Conservation (phyloP, 352 stramenopile genomes). For the Halophytophthora polymorphica region DNA sequence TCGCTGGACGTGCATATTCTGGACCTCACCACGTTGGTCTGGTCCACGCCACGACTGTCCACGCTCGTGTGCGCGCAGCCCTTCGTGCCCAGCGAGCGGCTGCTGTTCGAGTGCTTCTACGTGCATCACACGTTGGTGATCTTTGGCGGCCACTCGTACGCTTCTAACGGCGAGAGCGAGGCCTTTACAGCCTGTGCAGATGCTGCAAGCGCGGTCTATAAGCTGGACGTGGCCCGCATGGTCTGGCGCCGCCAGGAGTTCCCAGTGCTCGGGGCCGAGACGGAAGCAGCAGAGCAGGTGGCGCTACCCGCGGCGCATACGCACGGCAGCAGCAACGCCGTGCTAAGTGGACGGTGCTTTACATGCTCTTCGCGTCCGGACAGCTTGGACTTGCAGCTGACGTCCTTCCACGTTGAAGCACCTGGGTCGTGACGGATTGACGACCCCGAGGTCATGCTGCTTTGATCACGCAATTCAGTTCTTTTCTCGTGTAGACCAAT, state of each 20-base stretch:
- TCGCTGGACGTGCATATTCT: conserved; percentile 46
- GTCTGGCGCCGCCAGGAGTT: conserved; percentile 60
- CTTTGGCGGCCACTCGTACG: conserved; percentile 51
- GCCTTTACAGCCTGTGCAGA: conserved; percentile 29
- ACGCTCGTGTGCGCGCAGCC: conserved; percentile 32
- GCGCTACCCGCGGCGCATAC: conserved; percentile 21
- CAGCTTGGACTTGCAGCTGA: conserved; percentile 33
- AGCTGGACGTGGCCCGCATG: conserved; percentile 59
- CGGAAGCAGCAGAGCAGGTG: conserved; percentile 4
- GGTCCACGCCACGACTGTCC: conserved; percentile 43
- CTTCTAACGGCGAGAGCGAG: conserved; percentile 37
- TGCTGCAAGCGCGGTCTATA: conserved; percentile 37
- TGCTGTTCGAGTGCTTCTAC: conserved; percentile 55
- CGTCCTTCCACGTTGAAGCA: conserved; percentile 17
- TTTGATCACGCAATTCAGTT: too few relatives aligned
- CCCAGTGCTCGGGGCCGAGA: too few relatives aligned
- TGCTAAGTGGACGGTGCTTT: conserved; percentile 17
- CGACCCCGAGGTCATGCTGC: too few relatives aligned
- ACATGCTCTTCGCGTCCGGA: conserved; percentile 19
- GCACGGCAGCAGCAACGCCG: conserved; percentile 34
- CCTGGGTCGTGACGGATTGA: conserved; percentile 1
- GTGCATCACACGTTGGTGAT: conserved; percentile 32
- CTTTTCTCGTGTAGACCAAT: too few relatives aligned
- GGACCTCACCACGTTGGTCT: conserved; percentile 43
- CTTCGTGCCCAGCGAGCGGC: conserved; percentile 28